Base-by-base conservation (phyloP, 2,329 filamentous ascomycete genomes). In the Ceratocystis cacaofunesta region DNA sequence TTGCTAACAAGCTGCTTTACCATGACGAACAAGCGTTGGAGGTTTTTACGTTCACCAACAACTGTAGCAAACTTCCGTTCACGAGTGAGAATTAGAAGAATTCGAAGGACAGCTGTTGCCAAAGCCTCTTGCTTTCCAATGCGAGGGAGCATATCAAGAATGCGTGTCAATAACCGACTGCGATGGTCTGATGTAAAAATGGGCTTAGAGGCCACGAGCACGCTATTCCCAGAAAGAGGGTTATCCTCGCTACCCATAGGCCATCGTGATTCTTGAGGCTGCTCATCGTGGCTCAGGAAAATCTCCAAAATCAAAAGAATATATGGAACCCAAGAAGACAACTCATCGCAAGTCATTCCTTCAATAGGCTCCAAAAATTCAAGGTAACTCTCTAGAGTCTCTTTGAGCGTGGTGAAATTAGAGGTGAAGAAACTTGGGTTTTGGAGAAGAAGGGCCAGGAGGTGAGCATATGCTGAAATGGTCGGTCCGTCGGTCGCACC, bases 21-120 rank as follows among this genome's bases (percentile, higher is more conserved):
- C 89, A 97, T 96, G 63, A 96, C 83, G 75, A 99, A 97, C 25
- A 99, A 79, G 32, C 90, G 84, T 72, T 94, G 89, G 61, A 99
- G 80, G 70, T 95, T 95, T 72, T 86, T 88, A 77, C 91, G 96
- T 73, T 96, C 88, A 4, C 90, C 89, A 60, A 97, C 81, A 57
- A 82, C 79, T 69, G 85, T 82, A 1, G 94, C 92, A 68, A 95
- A 80, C 15, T 83, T 79, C 62, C 90, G 86, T 67, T 85, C 83
- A 25, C 95, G 85, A 1, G 94, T 96, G 36, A 99, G 78, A 68
- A 96, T 91, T 36, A 95, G 89, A 43, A 99, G 77, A 12, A 96
- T 85, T 50, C 94, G 85, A 61, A 89, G 82, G 12, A 95, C 83
- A 0, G 92, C 92, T 2, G 96, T 80, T 43, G 92, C 92, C 61